Evolutionary conservation across 495 filamentous ascomycete genomes (phyloP), one percentile per base, ranked within the genome.

Genomic region (Aspergillus egyptiacus): DNA sequence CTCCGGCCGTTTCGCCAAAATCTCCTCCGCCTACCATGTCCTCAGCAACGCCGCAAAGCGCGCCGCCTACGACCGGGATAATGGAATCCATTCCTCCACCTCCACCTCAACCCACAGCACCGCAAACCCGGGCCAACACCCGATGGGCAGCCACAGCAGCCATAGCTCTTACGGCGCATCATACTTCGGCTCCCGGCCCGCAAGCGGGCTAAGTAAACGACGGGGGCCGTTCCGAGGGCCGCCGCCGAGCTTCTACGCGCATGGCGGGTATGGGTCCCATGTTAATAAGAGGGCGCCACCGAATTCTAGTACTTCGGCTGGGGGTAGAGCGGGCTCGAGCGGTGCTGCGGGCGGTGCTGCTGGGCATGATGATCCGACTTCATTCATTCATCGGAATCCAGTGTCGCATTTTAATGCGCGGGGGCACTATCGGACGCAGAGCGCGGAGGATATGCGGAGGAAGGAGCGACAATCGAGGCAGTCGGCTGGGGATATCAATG

Each of bases 241-340:
- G 7, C 91, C 93, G 47, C 91, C 93, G 0, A 85, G 80, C 52
- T 98, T 96, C 66, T 95, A 85, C 63, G 74, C 79, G 14, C 81
- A 76, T 44, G 91, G 89, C 1, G 90, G 88, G 24, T 74, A 67
- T 50, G 72, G 70, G 8, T n/a, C n/a, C n/a, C n/a, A n/a, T n/a
- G n/a, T n/a, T n/a, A 55, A 35, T 48, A 32, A 39, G 35, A 48
- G 43, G 37, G 31, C 40, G 10, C 35, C 45, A 6, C 42, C 46
- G 5, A 28, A 41, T 3, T 30, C 37, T 23, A 35, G 46, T 0
- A 7, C 35, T 20, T 27, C 22, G 8, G 25, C 23, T 39, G 19
- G 17, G 11, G 10, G 9, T 24, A 27, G 39, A 22, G 40, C 43
- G 20, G 45, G 44, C 25, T 43, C 31, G 57, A 63, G 10, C 54